Evolutionary conservation across 108 stramenopile species (phyloP), one percentile per base, ranked within the genome.

Genomic region (Cyclotella sp.): DNA sequence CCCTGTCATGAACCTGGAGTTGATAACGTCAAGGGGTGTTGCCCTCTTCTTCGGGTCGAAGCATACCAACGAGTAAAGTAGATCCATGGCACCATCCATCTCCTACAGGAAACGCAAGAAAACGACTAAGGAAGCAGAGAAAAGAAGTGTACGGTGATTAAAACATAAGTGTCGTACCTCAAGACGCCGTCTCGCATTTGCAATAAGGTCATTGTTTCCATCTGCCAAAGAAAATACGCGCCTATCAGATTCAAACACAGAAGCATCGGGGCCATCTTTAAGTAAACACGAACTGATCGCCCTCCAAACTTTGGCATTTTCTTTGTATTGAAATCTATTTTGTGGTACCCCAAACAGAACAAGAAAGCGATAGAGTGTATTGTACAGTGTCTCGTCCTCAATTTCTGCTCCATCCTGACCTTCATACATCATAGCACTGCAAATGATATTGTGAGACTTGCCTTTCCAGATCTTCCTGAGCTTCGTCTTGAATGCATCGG

Each of bases 351-450:
- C 97, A 75, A 97, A 93, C 2, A 98, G 85, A 19, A 99, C 97
- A 21, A 96, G 69, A 59, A 72, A 97, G 29, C 97, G 89, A 83
- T 98, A 98, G 13, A 99, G 80, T 14, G 99, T 99, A 73, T 98
- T 85, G 58, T 94, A 91, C 18, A 99, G 80, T 0, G 90, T 91
- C 19, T 90, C 87, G 75, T 96, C 93, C 42, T 95, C 95, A 0
- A 81, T 68, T 66, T 91, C 87, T 39, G 89, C 75, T 18, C 89
- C 95, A 61, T 86, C 86, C 21, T 87, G 92, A 46, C 95, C 93
- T 61, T 91, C 87, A 65, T 89, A 87, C 24, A 82, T 73, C 67
- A 98, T 93, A 13, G 92, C 84, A 72, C 84, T 86, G 42, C 88
- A 79, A 28, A 96, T 84, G 18, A 93, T 85, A 39, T 83, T 78